Evolutionary conservation across 2,329 filamentous ascomycete genomes (phyloP).

Genomic region (Penicillium sp.): DNA sequence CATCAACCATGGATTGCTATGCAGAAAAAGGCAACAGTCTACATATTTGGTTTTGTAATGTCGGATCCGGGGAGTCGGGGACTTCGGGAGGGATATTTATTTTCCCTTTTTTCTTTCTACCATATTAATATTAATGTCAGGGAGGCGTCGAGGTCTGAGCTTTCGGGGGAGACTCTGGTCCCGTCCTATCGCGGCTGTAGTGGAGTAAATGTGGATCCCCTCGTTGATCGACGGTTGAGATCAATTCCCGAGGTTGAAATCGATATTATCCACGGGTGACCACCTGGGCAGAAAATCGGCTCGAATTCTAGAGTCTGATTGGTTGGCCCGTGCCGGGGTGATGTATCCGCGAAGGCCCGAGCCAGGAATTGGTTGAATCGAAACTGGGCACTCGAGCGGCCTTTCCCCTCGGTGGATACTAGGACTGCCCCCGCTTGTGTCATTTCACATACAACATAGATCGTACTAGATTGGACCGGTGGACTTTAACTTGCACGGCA

Average conservation of each 20-base stretch:
- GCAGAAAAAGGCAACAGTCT: background rate
- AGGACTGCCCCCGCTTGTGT: background rate
- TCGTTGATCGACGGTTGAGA: background rate
- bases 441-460: background rate
- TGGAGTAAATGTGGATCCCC: background rate
- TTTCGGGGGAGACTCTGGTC: background rate
- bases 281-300: background rate
- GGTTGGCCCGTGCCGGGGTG: background rate
- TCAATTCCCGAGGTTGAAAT: background rate
- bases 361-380: background rate
- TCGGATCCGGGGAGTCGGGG: background rate
- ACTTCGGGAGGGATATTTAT: background rate
- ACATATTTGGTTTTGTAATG: background rate
- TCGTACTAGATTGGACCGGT: background rate
- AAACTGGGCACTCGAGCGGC: background rate
- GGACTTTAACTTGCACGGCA: background rate
- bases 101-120: background rate
- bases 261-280: background rate
- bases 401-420: background rate
- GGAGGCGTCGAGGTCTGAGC: background rate
- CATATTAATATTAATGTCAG: background rate
- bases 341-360: background rate
- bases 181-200: background rate
- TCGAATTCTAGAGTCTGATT: background rate
- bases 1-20: slow-evolving; percentile 1